Percentiles rank a stretch among this genome's conserved stretches.
Conservation (phyloP, 768 basidiomycete genomes). For the Boletus speciosus region DNA sequence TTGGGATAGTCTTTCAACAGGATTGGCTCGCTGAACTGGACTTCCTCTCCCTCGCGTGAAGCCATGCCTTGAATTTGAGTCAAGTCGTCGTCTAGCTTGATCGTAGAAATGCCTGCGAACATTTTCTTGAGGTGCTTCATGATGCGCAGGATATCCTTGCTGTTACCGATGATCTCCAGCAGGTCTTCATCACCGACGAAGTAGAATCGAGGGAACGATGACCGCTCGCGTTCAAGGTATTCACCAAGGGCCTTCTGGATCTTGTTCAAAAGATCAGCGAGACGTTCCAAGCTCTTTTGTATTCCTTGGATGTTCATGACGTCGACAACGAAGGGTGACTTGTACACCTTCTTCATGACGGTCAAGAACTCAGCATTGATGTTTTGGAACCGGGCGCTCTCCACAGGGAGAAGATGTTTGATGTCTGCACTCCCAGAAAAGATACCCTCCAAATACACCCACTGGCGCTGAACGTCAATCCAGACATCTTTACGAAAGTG, state of each 20-base stretch:
- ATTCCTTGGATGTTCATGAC: constrained; percentile 95
- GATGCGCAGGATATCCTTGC: constrained; percentile 95
- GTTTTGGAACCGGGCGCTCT: constrained; percentile 96
- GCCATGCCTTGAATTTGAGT: constrained; percentile 91
- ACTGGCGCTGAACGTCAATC: constrained; percentile 99
- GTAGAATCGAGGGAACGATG: constrained; percentile 98
- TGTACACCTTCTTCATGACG: constrained; percentile 99
- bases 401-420: constrained; percentile 96
- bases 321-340: constrained; percentile 95
- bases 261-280: constrained; percentile 94
- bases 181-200: constrained; percentile 99
- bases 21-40: constrained; percentile 79
- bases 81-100: constrained; percentile 82
- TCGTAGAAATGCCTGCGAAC: constrained; percentile 96
- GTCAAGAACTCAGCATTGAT: constrained; percentile 98
- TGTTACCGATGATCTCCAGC: constrained; percentile 98
- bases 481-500: constrained; percentile 69
- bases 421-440: constrained; percentile 99
- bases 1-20: constrained; percentile 90
- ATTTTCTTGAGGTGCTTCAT: constrained; percentile 99
- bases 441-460: constrained; percentile 99
- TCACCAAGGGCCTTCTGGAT: constrained; percentile 99
- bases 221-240: constrained; percentile 95
- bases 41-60: constrained; percentile 94
- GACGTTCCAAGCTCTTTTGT: constrained; percentile 95